These are phyloP conservation scores for Pseudopithomyces maydicus DNA, from an alignment of 2,329 filamentous ascomycete species.

Conservation along the genomic window DNA sequence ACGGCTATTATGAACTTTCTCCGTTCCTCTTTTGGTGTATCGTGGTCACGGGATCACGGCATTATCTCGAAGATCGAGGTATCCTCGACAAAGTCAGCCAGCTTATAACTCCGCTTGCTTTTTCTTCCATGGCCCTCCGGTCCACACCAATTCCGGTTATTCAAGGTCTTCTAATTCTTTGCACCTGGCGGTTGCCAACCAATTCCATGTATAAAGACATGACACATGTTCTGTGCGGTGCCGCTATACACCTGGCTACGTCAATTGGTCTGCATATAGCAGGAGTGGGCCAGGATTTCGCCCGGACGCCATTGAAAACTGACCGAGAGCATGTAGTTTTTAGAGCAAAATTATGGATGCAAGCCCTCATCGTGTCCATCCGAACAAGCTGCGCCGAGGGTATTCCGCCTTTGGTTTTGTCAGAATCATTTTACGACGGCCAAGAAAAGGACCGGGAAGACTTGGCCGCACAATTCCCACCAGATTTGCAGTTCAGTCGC, in stretches of 20 bases:
- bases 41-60: constrained; percentile 45
- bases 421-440: constrained; percentile 40
- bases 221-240: constrained; percentile 47
- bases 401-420: constrained; percentile 38
- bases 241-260: constrained; percentile 47
- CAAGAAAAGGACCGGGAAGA: constrained; percentile 40
- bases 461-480: constrained; percentile 35
- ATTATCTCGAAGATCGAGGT: constrained; percentile 44
- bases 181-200: constrained; percentile 48
- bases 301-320: constrained; percentile 42
- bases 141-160: constrained; percentile 46
- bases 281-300: constrained; percentile 48
- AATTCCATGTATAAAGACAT: constrained; percentile 50
- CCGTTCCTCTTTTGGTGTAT: constrained; percentile 49
- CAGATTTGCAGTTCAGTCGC: constrained; percentile 39
- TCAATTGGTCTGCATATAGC: constrained; percentile 48
- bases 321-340: constrained; percentile 41
- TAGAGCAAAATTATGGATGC: constrained; percentile 44
- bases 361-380: constrained; percentile 45
- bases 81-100: constrained; percentile 39
- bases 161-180: constrained; percentile 47
- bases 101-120: constrained; percentile 43
- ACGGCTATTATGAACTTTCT: constrained; percentile 40
- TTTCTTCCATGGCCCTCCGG: constrained; percentile 43
- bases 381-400: constrained; percentile 26